Conservation (phyloP, 495 filamentous ascomycete genomes). For the Xylaria sp. region DNA sequence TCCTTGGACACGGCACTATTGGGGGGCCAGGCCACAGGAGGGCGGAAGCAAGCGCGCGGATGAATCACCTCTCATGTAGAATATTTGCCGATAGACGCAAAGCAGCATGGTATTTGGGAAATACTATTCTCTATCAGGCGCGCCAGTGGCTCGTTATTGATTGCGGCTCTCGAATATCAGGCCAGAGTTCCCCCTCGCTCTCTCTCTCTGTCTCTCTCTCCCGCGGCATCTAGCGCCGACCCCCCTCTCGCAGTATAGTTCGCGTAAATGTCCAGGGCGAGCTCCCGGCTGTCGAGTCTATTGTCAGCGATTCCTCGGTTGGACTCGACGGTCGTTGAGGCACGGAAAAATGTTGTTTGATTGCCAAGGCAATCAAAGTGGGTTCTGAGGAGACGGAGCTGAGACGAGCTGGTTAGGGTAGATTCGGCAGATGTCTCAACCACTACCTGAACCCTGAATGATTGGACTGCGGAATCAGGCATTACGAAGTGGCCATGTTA, state of each 20-base stretch:
- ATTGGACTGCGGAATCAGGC: constrained; percentile 15
- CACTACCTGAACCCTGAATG: constrained; percentile 2
- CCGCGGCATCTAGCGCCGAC: neutral
- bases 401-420: constrained; percentile 22
- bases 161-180: constrained; percentile 10
- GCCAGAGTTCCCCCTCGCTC: neutral
- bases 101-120: neutral
- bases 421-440: constrained; percentile 26
- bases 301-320: constrained; percentile 2
- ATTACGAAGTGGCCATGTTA: constrained; percentile 9
- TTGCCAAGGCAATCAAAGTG: constrained; percentile 25
- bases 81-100: constrained; percentile 29
- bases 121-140: neutral
- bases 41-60: constrained; percentile 24
- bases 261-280: neutral
- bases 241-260: constrained; percentile 13
- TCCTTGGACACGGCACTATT: constrained; percentile 14
- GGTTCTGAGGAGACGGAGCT: constrained; percentile 26
- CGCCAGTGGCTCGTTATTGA: constrained; percentile 11
- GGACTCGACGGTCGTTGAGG: constrained; percentile 9
- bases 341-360: constrained; percentile 24
- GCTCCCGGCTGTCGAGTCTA: constrained; percentile 16
- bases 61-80: constrained; percentile 24
- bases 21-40: constrained; percentile 2
- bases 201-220: constrained; percentile 11